Evolutionary conservation across 2,329 filamentous ascomycete species (phyloP).

Genomic region (Botrytis squamosa): DNA sequence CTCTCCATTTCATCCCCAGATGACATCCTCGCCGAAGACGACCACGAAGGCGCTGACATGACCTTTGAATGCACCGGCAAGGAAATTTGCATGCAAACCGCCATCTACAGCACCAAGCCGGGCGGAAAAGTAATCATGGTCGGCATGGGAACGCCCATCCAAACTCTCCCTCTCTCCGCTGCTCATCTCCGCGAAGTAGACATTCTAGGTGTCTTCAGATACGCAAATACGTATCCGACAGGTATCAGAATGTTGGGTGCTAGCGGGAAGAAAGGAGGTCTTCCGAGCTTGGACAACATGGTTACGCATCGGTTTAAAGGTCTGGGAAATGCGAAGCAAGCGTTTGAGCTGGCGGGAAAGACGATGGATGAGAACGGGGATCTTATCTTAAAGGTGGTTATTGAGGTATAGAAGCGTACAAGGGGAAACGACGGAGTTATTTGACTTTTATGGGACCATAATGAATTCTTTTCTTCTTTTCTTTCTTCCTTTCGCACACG

Average conservation of each 20-base stretch:
- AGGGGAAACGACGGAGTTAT: background rate
- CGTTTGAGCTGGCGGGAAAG: conserved; percentile 68
- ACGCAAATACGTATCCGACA: conserved; percentile 71
- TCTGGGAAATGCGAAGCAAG: conserved; percentile 58
- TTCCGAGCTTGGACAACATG: conserved; percentile 67
- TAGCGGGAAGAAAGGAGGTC: conserved; percentile 32
- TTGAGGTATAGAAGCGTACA: conserved; percentile 47
- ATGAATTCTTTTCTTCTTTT: background rate
- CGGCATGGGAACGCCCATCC: conserved; percentile 75
- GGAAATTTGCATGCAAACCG: conserved; percentile 70
- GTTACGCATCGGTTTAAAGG: conserved; percentile 73
- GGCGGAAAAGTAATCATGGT: conserved; percentile 75
- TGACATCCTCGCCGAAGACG: conserved; percentile 40
- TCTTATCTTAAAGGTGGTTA: conserved; percentile 70
- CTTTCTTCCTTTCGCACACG: background rate
- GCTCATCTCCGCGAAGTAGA: conserved; percentile 74
- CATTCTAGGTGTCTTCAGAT: conserved; percentile 75
- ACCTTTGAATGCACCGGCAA: conserved; percentile 79
- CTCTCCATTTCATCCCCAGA: conserved; percentile 41
- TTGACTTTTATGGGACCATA: background rate
- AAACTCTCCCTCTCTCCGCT: conserved; percentile 70
- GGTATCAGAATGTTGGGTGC: conserved; percentile 63
- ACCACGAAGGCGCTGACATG: conserved; percentile 59
- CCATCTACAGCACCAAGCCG: conserved; percentile 68
- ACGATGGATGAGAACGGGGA: conserved; percentile 67